Percentiles rank a stretch among this genome's conserved stretches.
Evolutionary conservation across 2,329 filamentous ascomycete species (phyloP).

Genomic region (Elsinoe perseae): DNA sequence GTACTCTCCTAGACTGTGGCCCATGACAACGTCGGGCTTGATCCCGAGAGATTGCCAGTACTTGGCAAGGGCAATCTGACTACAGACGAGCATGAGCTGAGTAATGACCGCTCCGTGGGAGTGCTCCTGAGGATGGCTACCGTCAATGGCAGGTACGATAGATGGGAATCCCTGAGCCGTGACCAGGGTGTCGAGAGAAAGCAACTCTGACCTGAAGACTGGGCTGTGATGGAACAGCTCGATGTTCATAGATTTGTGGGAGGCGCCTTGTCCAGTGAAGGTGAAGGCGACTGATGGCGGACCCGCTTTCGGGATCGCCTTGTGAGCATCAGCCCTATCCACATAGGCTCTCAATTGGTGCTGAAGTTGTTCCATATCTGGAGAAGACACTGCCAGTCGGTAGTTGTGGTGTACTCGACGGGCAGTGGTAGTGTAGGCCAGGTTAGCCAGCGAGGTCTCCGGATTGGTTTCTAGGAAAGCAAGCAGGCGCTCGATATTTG

Average conservation of each 20-base stretch:
- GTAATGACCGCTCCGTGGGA: slow-evolving; percentile 23
- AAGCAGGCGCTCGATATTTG: slow-evolving; percentile 48
- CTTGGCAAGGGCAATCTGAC: slow-evolving; percentile 36
- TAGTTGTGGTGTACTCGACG: slow-evolving; percentile 38
- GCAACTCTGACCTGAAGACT: slow-evolving; percentile 28
- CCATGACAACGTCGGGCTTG: slow-evolving; percentile 24
- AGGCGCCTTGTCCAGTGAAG: slow-evolving; percentile 36
- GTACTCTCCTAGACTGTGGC: slow-evolving; percentile 35
- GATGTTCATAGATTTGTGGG: slow-evolving; percentile 20
- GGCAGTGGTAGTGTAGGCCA: slow-evolving; percentile 63
- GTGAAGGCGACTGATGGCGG: slow-evolving; percentile 30
- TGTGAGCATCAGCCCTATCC: slow-evolving; percentile 20
- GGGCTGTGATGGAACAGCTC: slow-evolving; percentile 17
- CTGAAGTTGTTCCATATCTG: slow-evolving; percentile 27
- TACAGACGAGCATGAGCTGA: slow-evolving; percentile 35
- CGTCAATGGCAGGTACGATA: slow-evolving; percentile 55
- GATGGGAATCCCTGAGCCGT: slow-evolving; percentile 48
- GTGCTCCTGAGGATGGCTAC: slow-evolving; percentile 52
- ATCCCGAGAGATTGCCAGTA: slow-evolving; percentile 27
- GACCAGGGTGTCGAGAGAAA: slow-evolving; percentile 26
- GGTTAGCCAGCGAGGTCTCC: slow-evolving; percentile 41
- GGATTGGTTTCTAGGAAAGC: not conserved
- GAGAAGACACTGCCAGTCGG: slow-evolving; percentile 28
- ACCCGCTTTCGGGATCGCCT: slow-evolving; percentile 18
- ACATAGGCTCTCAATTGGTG: slow-evolving; percentile 17